Evolutionary conservation across 805 yeast species (phyloP).

Genomic region (Isabelozyma rhagii): DNA sequence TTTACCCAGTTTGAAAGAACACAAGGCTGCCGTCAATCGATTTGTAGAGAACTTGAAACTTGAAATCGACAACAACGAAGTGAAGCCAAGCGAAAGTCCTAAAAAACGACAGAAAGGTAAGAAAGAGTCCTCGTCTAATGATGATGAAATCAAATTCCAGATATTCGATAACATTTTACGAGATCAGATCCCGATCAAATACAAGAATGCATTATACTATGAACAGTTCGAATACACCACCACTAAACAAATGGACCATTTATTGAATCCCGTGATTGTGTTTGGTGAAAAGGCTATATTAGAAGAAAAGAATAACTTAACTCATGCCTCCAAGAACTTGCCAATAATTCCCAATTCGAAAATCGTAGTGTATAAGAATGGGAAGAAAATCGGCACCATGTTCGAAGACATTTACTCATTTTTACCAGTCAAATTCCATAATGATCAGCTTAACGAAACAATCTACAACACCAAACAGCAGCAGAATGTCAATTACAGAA

Average conservation of each 20-base stretch:
- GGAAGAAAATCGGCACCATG: slow-evolving; percentile 60
- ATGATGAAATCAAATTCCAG: slow-evolving; percentile 14
- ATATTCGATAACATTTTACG: slow-evolving; percentile 51
- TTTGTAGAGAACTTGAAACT: slow-evolving; percentile 17
- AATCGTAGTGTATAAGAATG: slow-evolving; percentile 75
- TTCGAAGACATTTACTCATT: slow-evolving; percentile 70
- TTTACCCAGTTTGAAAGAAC: slow-evolving; percentile 55
- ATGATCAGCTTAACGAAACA: slow-evolving; percentile 27
- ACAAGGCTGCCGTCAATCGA: slow-evolving; percentile 37
- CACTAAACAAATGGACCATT: slow-evolving; percentile 68
- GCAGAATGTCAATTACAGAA: slow-evolving; percentile 34
- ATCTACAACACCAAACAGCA: slow-evolving; percentile 25
- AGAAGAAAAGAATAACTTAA: slow-evolving; percentile 35
- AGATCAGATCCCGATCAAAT: slow-evolving; percentile 85
- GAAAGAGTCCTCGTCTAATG: slow-evolving; percentile 7
- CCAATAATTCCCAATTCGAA: slow-evolving; percentile 56
- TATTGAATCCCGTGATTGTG: slow-evolving; percentile 67
- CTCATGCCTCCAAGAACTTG: slow-evolving; percentile 26
- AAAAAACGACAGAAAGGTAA: slow-evolving; percentile 7
- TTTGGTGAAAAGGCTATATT: slow-evolving; percentile 66
- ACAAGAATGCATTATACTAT: slow-evolving; percentile 70
- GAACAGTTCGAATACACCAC: slow-evolving; percentile 81
- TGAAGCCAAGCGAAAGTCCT: slow-evolving; percentile 8
- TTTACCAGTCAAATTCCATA: slow-evolving; percentile 71
- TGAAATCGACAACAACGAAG: slow-evolving; percentile 2